phyloP scores from a whole-genome alignment of 2,329 filamentous ascomycete genomes.

The Daldinia sp. region DNA sequence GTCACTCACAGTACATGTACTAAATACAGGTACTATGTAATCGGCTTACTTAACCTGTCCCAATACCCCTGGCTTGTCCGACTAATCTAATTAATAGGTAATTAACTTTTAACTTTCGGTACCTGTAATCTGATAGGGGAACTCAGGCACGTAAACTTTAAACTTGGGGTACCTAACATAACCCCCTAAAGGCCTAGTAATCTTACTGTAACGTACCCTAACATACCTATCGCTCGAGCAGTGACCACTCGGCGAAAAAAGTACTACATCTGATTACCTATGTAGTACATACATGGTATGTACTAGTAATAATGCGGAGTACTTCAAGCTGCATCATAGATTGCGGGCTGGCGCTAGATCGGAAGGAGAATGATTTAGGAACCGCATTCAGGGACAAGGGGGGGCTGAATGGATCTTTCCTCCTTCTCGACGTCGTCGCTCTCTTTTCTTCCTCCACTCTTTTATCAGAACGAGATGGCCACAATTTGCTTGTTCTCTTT shows the following conservation, averaged over 20 bases:
- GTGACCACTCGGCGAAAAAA: conserved; percentile 2
- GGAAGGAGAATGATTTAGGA: conserved; percentile 38
- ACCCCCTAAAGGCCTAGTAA: conserved; percentile 31
- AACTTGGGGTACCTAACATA: conserved; percentile 7
- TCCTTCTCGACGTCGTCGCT: conserved; percentile 28
- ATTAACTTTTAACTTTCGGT: no score
- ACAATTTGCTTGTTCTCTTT: conserved; percentile 30
- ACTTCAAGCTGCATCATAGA: conserved; percentile 34
- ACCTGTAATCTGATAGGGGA: conserved; percentile 14
- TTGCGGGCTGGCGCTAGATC: conserved; percentile 34
- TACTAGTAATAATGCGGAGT: conserved; percentile 34
- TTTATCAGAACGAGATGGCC: conserved; percentile 38
- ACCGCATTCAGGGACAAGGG: conserved; percentile 37
- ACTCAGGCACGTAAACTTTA: conserved; percentile 16
- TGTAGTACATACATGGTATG: conserved; percentile 1
- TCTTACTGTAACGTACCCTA: conserved; percentile 31
- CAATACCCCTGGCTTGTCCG: neutral
- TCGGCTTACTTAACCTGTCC: neutral
- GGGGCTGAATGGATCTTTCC: conserved; percentile 25
- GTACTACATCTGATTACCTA: neutral
- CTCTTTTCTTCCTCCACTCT: conserved; percentile 29
- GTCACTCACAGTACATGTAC: neutral
- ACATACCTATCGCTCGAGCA: neutral
- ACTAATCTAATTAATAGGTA: neutral
- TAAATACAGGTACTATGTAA: neutral